Evolutionary conservation across 306 rosid species (phyloP).

Genomic region (Mimosa bimucronata): DNA sequence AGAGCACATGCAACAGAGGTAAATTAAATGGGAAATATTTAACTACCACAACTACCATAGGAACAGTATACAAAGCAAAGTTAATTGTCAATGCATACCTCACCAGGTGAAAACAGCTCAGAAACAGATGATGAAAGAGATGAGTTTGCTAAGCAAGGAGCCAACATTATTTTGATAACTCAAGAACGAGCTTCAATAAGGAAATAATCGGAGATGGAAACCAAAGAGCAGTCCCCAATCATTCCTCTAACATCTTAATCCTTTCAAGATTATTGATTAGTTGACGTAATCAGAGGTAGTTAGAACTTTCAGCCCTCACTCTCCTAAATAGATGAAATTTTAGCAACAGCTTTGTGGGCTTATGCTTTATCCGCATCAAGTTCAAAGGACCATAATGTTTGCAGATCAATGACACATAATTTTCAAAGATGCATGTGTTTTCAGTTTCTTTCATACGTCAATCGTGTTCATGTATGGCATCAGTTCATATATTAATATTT

Average conservation of each 20-base stretch:
- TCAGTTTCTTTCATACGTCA: constrained; percentile 22
- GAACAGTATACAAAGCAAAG: constrained; percentile 35
- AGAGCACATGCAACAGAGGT: not conserved
- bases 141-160: not conserved
- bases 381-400: too few species aligned
- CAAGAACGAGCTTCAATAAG: constrained; percentile 13
- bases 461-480: constrained; percentile 17
- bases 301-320: not conserved
- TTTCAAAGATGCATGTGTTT: not conserved
- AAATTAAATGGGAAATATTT: constrained; percentile 11
- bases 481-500: constrained; percentile 12
- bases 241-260: not conserved
- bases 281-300: not conserved
- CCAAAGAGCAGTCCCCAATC: not conserved
- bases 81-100: constrained; percentile 57
- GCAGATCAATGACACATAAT: constrained; percentile 18
- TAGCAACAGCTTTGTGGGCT: not conserved
- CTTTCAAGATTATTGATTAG: not conserved
- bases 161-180: constrained; percentile 11
- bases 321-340: not conserved
- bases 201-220: not conserved
- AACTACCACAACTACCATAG: not conserved
- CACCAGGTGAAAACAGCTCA: constrained; percentile 91
- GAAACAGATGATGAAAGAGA: constrained; percentile 64
- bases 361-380: not conserved